Evolutionary conservation across 2,329 filamentous ascomycete genomes (phyloP).

Genomic region (Talaromyces islandicus): DNA sequence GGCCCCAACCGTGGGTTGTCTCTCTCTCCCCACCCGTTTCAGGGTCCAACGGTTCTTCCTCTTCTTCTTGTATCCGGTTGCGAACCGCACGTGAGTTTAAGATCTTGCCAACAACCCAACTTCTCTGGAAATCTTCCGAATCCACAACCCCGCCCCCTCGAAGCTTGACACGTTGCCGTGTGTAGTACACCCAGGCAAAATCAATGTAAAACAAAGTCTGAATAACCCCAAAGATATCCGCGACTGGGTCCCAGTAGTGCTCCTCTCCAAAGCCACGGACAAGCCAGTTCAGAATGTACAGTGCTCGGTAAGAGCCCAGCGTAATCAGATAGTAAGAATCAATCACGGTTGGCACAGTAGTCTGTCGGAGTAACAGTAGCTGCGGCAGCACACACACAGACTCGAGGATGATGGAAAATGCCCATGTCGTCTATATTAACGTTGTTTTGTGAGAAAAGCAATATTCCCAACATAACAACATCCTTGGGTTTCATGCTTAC

Average conservation of each 20-base stretch:
- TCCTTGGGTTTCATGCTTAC: constrained; percentile 20
- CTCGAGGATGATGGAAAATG: constrained; percentile 87
- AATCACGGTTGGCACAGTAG: constrained; percentile 91
- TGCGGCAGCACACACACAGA: constrained; percentile 87
- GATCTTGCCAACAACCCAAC: constrained; percentile 76
- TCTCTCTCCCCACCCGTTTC: constrained; percentile 23
- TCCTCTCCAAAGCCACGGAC: constrained; percentile 57
- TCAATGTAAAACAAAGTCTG: constrained; percentile 88
- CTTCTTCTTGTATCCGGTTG: constrained; percentile 21
- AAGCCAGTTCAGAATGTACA: constrained; percentile 93
- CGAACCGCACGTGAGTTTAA: constrained; percentile 50
- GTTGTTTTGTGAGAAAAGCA: too few species aligned
- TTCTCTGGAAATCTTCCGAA: constrained; percentile 76
- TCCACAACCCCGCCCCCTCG: constrained; percentile 83
- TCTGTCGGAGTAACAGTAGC: constrained; percentile 84
- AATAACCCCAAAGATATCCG: constrained; percentile 78
- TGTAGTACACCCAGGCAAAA: constrained; percentile 96
- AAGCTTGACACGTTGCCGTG: constrained; percentile 87
- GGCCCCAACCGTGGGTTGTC: constrained; percentile 49
- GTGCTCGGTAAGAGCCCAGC: constrained; percentile 76
- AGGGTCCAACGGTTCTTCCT: constrained; percentile 30
- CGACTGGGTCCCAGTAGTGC: constrained; percentile 60
- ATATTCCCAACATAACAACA: not conserved
- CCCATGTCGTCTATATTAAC: constrained; percentile 65
- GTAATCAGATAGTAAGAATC: constrained; percentile 92